Conservation (phyloP, 2,329 filamentous ascomycete species). For the Grosmannia clavigera region DNA sequence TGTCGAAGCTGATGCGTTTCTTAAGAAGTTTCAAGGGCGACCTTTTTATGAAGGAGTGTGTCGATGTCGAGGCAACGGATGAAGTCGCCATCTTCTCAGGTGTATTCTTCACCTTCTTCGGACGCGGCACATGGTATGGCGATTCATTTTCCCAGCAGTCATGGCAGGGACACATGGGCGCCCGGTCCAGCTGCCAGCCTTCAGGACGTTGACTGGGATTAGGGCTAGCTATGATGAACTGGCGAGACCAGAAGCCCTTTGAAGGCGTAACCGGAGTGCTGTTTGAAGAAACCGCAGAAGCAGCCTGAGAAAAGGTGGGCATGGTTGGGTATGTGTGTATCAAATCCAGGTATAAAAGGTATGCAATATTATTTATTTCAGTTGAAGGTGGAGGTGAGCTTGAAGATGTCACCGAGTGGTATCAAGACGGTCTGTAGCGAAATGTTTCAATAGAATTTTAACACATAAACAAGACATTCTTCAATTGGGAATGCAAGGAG, state of each 20-base stretch:
- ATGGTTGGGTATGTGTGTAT: not conserved
- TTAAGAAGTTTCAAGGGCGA: not conserved
- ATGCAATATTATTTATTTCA: too few relatives aligned
- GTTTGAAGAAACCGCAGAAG: not conserved
- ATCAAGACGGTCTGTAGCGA: not conserved
- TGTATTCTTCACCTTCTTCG: not conserved
- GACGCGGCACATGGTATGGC: not conserved
- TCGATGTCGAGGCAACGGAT: not conserved
- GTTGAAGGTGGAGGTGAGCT: not conserved
- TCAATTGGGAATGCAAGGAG: not conserved
- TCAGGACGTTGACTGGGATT: not conserved
- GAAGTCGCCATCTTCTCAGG: not conserved
- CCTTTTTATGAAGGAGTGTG: not conserved
- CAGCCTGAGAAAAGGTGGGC: not conserved
- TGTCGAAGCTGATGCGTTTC: not conserved
- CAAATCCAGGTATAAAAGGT: not conserved
- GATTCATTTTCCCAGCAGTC: constrained; percentile 1
- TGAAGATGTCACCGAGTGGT: not conserved
- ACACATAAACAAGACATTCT: not conserved
- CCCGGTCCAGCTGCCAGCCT: not conserved
- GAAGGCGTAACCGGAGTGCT: not conserved
- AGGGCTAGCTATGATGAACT: not conserved
- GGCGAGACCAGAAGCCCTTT: not conserved
- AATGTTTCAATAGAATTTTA: not conserved
- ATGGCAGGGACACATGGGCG: constrained; percentile 4